Conservation (phyloP, 2,329 filamentous ascomycete species). For the Catunica adiposa region DNA sequence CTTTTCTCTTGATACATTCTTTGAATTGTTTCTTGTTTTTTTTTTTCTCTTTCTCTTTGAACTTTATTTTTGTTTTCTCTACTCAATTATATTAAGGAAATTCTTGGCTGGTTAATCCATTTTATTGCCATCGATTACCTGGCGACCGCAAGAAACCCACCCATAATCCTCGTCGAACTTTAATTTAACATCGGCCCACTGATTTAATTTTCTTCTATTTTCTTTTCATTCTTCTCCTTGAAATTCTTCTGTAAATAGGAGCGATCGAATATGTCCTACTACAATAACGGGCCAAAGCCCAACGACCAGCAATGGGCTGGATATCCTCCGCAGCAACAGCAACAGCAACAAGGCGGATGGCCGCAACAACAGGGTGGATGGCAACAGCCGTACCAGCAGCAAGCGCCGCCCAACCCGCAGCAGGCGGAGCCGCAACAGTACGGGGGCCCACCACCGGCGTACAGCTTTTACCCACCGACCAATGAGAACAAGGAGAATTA, state of each 20-base stretch:
- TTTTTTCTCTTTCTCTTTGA: not conserved
- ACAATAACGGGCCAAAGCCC: constrained; percentile 9
- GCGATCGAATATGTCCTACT: constrained; percentile 6
- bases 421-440: constrained; percentile 18
- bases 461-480: constrained; percentile 24
- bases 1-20: not conserved
- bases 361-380: constrained; percentile 20
- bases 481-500: constrained; percentile 30
- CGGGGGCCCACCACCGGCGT: constrained; percentile 19
- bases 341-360: constrained; percentile 18
- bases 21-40: not conserved
- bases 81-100: too few species aligned
- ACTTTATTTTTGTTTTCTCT: not conserved
- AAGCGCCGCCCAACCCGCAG: constrained; percentile 18
- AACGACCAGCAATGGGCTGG: constrained; percentile 13
- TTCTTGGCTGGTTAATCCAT: too few species aligned
- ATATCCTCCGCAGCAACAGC: constrained; percentile 14
- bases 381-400: constrained; percentile 17
- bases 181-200: too few species aligned
- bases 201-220: too few species aligned
- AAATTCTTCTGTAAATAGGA: too few species aligned
- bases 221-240: too few species aligned
- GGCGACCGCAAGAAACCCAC: too few species aligned
- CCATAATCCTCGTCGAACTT: too few species aligned
- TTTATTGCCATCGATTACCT: too few species aligned